A percentile compares a stretch with the other conserved stretches of the same genome.
Evolutionary conservation across 257 asterid species (phyloP).

Genomic region (Anisodus tanguticus): DNA sequence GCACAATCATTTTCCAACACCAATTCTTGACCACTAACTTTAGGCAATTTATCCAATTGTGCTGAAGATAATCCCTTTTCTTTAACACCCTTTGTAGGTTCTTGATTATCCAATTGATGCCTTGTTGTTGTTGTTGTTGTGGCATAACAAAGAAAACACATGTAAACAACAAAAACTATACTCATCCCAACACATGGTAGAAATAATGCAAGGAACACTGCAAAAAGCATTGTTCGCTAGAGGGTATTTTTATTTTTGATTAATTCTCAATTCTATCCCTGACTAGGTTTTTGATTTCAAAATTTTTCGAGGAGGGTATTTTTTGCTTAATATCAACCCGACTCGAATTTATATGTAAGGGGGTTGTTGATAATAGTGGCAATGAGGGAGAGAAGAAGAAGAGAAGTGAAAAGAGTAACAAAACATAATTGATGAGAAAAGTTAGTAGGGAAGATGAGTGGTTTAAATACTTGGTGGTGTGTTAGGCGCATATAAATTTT

Average conservation of each 20-base stretch:
- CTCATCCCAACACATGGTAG: slow-evolving; percentile 90
- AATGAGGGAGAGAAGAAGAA: neutral
- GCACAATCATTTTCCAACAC: slow-evolving; percentile 73
- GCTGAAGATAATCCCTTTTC: slow-evolving; percentile 62
- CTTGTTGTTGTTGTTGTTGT: slow-evolving; percentile 33
- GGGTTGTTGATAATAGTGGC: slow-evolving; percentile 29
- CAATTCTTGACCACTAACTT: slow-evolving; percentile 66
- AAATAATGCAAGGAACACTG: slow-evolving; percentile 78
- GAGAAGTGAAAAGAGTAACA: slow-evolving; percentile 28
- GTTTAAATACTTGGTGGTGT: slow-evolving; percentile 31
- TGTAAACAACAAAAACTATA: slow-evolving; percentile 72
- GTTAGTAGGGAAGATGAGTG: slow-evolving; percentile 25
- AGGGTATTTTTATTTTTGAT: neutral
- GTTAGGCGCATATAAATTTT: neutral
- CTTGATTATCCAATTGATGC: neutral
- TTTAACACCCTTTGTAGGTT: neutral
- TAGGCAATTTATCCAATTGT: slow-evolving; percentile 73
- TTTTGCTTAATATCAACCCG: no score
- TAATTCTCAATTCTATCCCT: neutral
- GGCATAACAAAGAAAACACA: slow-evolving; percentile 75
- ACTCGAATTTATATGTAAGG: neutral
- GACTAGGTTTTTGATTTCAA: no score
- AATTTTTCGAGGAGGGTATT: no score
- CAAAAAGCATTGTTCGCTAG: slow-evolving; percentile 53
- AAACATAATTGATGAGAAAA: slow-evolving; percentile 41